These are phyloP conservation scores for Hericium rajendrae DNA, from an alignment of 768 basidiomycete species.

Conservation along the genomic window DNA sequence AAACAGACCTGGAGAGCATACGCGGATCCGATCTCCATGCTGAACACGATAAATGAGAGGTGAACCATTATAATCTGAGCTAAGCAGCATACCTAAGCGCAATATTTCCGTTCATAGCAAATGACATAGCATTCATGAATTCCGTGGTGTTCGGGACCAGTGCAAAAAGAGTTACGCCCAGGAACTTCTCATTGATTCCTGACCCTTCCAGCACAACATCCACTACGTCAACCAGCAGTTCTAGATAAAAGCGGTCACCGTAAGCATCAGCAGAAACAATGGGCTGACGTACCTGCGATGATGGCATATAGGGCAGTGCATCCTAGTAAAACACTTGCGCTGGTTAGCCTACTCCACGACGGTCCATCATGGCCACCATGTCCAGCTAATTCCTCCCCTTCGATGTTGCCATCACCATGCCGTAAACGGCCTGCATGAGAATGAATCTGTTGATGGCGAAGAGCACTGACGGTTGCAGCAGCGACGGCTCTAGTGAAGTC, in stretches of 20 bases:
- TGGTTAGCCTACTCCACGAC: conserved; percentile 86
- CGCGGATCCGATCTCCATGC: conserved; percentile 99
- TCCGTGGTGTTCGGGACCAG: conserved; percentile 98
- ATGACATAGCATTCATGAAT: conserved; percentile 99
- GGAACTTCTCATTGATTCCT: conserved; percentile 94
- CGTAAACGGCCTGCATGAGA: conserved; percentile 38
- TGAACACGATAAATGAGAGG: conserved; percentile 22
- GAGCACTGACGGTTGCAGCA: conserved; percentile 84
- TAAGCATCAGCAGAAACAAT: not conserved
- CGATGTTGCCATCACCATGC: conserved; percentile 28
- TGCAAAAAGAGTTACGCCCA: conserved; percentile 93
- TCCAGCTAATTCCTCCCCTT: conserved; percentile 38
- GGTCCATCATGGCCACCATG: conserved; percentile 91
- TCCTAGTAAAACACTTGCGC: conserved; percentile 78
- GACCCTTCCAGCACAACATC: conserved; percentile 87
- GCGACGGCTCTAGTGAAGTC: conserved; percentile 92
- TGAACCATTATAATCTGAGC: not conserved
- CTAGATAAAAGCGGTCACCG: conserved; percentile 29
- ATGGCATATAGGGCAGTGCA: conserved; percentile 92
- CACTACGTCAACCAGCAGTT: conserved; percentile 90
- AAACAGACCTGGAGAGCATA: conserved; percentile 98
- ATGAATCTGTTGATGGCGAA: conserved; percentile 69
- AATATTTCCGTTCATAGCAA: conserved; percentile 94
- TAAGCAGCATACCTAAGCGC: conserved; percentile 64
- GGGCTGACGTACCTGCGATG: conserved; percentile 71